Percentiles rank a stretch among this genome's conserved stretches.
Conservation (phyloP, 495 filamentous ascomycete genomes). For the Staphylotrichum tortipilum region DNA sequence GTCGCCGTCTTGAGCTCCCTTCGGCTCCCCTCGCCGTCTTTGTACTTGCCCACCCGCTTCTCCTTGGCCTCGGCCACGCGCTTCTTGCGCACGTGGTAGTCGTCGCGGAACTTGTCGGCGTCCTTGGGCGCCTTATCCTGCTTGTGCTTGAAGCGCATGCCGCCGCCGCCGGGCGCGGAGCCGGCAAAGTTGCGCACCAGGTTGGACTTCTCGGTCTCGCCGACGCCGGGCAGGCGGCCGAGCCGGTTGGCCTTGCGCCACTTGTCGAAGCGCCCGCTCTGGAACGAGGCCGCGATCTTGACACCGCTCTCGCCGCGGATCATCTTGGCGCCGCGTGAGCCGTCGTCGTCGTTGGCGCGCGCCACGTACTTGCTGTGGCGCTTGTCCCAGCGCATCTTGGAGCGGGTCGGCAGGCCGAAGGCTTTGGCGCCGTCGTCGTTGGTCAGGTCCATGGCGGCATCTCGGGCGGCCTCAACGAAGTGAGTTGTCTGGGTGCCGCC, state of each 20-base stretch:
- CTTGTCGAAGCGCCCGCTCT: conserved; percentile 82
- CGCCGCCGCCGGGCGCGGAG: conserved; percentile 42
- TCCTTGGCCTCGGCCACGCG: conserved; percentile 78
- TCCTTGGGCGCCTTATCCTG: conserved; percentile 80
- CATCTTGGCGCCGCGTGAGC: conserved; percentile 72
- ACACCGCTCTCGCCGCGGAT: conserved; percentile 86
- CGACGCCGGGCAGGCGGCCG: conserved; percentile 64
- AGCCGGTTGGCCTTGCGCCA: conserved; percentile 84
- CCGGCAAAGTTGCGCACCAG: conserved; percentile 60
- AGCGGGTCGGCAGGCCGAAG: conserved; percentile 63
- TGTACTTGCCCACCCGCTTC: conserved; percentile 65
- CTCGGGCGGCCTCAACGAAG: conserved; percentile 76
- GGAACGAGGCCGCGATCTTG: conserved; percentile 90
- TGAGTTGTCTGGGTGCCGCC: conserved; percentile 53
- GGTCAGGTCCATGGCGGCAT: conserved; percentile 77
- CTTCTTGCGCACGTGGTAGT: conserved; percentile 87
- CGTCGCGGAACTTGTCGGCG: conserved; percentile 80
- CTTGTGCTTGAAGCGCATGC: conserved; percentile 66
- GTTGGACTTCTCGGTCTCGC: conserved; percentile 63
- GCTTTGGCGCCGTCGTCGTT: conserved; percentile 72
- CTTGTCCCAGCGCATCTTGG: conserved; percentile 91
- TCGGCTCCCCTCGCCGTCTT: conserved; percentile 54
- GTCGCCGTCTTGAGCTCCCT: conserved; percentile 72
- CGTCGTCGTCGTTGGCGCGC: conserved; percentile 86
- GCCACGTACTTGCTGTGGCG: conserved; percentile 90